Evolutionary conservation across 345 rosid genomes (phyloP), one percentile per base, ranked within the genome.

Genomic region (Syzygium jambos): DNA sequence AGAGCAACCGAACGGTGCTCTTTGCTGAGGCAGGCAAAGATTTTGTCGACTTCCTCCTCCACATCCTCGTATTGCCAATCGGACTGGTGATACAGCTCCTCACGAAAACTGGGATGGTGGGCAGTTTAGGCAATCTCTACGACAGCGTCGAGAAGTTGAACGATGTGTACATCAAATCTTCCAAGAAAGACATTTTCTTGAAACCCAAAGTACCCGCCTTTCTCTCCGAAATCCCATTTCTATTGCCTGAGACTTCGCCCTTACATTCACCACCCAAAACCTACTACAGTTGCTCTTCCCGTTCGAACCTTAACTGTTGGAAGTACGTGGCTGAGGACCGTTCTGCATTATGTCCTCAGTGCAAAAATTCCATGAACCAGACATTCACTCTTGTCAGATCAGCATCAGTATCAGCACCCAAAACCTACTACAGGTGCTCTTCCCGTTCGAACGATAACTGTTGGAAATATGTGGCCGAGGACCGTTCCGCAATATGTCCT

Each of bases 11-110:
- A 13, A 59, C 51, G 85, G 80, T 87, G 11, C 80, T 87, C 25
- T 84, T 56, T 12, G 88, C 88, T 5, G 88, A 83, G 56, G 88
- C 86, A 46, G 51, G 61, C 7, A 87, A 87, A 78, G 88, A 87
- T 61, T 57, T 87, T 49, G 59, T 84, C 4, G 88, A 83, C 68
- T 84, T 87, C 82, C 29, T 84, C 51, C 52, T 83, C 82, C 43
- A 84, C 84, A 13, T 88, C 4, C 55, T 84, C 13, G 82, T 86
- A 25, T 63, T 90, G 86, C 92, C 88, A 2, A 3, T 90, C 19
- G 90, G 87, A 19, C 29, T 78, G 4, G 86, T 92, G 5, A 52
- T 85, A 0, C 59, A 56, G 65, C 88, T 88, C 41, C 17, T 86
- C 53, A 30, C 10, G n/a, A 49, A 78, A 13, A 10, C 17, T 9